Evolutionary conservation across 2,329 filamentous ascomycete species (phyloP), one percentile per base, ranked within the genome.

Genomic region (Trichoderma endophyticum): DNA sequence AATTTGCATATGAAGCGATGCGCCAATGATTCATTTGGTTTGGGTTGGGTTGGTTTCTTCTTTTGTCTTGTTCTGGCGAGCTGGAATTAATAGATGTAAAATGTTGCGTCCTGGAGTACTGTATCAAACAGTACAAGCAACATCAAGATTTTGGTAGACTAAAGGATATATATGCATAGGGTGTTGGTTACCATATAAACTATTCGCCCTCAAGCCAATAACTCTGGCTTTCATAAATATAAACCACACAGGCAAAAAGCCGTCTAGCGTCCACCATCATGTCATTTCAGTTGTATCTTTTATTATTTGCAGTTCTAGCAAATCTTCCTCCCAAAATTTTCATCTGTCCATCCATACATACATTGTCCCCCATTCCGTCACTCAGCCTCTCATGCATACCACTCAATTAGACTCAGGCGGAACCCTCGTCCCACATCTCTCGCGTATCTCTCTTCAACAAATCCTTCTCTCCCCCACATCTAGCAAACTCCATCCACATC

Each of bases 261-360:
- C 15, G 3, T 39, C 4, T 7, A 14, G 3, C 57, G 7, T 43
- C 21, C n/a, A 32, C 3, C 57, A n/a, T n/a, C n/a, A 15, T 30
- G n/a, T 26, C 7, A 7, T 6, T 56, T 56, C 14, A 15, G 21
- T 56, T 54, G 7, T 18, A 26, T 54, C 15, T 21, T 39, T 57
- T 56, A 21, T 36, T 8, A 48, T 60, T 60, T 68, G 26, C 36
- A 59, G 18, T 21, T 43, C 34, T 48, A 32, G 54, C 65, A 59
- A 43, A 15, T 24, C 21, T 59, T 8, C 43, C 34, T 59, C 15
- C 28, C 15, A 9, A 24, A 24, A 36, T 39, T 32, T 21, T 43
- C 43, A 64, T 57, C 68, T 26, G 30, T 70, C 68, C 68, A 63
- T 36, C 54, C 67, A 56, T 70, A 51, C 76, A 67, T 59, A 67